phyloP scores from a whole-genome alignment of 352 stramenopile species.

The Aphanomyces stellatus region DNA sequence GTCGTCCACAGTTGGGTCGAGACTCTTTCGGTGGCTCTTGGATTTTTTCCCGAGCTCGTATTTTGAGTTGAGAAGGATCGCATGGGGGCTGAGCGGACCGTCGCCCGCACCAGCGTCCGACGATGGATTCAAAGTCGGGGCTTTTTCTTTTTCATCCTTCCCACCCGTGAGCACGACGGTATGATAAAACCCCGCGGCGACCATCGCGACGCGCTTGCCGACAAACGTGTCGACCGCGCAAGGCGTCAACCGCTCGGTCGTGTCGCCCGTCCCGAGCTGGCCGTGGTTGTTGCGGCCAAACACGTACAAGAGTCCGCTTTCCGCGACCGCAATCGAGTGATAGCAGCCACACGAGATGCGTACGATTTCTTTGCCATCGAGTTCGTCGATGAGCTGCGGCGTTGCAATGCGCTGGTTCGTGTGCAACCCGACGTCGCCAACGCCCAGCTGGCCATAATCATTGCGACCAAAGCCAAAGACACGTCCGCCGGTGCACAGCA shows the following conservation, averaged over 20 bases:
- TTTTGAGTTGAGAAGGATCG: background rate
- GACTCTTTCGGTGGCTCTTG: background rate
- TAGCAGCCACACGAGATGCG: slow-evolving; percentile 87
- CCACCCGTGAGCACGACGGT: slow-evolving; percentile 84
- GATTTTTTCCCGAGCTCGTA: background rate
- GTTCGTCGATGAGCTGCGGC: slow-evolving; percentile 48
- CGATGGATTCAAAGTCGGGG: background rate
- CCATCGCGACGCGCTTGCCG: slow-evolving; percentile 77
- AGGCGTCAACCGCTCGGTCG: slow-evolving; percentile 75
- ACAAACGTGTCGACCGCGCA: slow-evolving; percentile 86
- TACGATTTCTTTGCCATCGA: slow-evolving; percentile 79
- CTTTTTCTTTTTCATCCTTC: slow-evolving; percentile 24
- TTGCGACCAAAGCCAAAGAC: slow-evolving; percentile 88
- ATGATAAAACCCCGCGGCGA: slow-evolving; percentile 91
- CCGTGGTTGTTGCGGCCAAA: slow-evolving; percentile 93
- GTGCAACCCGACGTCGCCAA: slow-evolving; percentile 46
- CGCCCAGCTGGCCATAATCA: slow-evolving; percentile 90
- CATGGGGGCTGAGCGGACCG: background rate
- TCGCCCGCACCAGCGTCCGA: background rate
- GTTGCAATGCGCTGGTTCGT: slow-evolving; percentile 53
- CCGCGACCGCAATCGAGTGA: slow-evolving; percentile 79
- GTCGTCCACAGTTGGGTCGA: slow-evolving; percentile 7
- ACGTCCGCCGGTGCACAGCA: slow-evolving; percentile 52
- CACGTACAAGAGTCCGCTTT: slow-evolving; percentile 88
- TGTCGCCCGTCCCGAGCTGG: slow-evolving; percentile 87